Conservation (phyloP, 192 early-diverging fungal genomes). For the Coemansia sp. region DNA sequence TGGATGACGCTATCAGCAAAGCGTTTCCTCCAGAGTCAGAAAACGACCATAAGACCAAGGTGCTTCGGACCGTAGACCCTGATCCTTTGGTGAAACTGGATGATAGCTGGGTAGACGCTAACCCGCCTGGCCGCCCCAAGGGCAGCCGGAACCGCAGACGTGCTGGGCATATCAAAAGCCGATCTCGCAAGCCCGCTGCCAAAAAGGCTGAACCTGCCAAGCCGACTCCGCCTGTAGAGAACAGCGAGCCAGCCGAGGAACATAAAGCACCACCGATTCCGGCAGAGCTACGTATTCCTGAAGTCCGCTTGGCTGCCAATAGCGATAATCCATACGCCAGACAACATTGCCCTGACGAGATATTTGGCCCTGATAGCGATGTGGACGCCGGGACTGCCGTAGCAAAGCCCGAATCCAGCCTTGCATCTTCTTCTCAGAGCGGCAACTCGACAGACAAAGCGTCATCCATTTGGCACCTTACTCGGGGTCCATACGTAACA, state of each 20-base stretch:
- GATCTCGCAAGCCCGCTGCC: constrained; percentile 3
- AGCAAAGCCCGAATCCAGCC: not conserved
- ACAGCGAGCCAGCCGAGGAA: not conserved
- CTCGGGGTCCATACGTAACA: constrained; percentile 40
- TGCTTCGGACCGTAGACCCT: not conserved
- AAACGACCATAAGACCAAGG: not conserved
- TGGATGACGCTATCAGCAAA: constrained; percentile 4
- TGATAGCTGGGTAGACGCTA: not conserved
- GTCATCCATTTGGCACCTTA: constrained; percentile 30
- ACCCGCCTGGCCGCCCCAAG: constrained; percentile 17
- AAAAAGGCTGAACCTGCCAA: not conserved
- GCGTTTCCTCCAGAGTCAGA: not conserved
- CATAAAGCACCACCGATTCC: constrained; percentile 16
- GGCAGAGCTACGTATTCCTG: constrained; percentile 36
- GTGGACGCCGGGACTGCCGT: not conserved
- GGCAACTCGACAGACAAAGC: not conserved
- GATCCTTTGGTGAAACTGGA: constrained; percentile 1
- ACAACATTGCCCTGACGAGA: constrained; percentile 9
- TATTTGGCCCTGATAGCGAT: constrained; percentile 8
- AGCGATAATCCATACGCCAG: constrained; percentile 39
- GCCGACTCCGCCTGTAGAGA: not conserved
- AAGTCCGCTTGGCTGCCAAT: constrained; percentile 17
- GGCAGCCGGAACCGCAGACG: constrained; percentile 38
- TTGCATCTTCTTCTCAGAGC: not conserved
- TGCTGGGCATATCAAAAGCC: constrained; percentile 30